Conservation (phyloP, 2,329 filamentous ascomycete genomes). For the Colletotrichum tropicale region DNA sequence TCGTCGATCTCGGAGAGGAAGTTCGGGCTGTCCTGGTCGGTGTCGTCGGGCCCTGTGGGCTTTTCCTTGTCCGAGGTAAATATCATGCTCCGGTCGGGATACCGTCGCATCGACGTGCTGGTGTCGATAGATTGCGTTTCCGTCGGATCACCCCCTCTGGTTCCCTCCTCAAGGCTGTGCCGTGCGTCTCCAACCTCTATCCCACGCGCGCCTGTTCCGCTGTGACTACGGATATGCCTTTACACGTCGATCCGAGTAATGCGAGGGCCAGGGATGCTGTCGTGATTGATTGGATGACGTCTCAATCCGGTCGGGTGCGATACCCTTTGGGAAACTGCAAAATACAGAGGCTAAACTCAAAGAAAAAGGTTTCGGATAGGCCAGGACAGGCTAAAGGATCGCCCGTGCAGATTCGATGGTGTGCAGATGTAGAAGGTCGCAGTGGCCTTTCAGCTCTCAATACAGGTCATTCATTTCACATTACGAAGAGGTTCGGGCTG, state of each 20-base stretch:
- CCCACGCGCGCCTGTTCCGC: background rate
- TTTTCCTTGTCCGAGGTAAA: background rate
- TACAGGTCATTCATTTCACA: background rate
- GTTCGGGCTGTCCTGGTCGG: background rate
- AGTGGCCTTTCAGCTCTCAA: background rate
- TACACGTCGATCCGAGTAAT: background rate
- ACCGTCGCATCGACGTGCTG: background rate
- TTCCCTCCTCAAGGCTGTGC: background rate
- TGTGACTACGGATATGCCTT: background rate
- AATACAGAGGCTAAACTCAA: background rate
- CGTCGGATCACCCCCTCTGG: background rate
- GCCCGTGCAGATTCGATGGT: background rate
- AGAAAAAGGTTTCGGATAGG: background rate
- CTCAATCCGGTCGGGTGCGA: background rate
- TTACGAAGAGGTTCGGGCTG: background rate
- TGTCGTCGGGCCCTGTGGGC: background rate
- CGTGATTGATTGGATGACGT: background rate
- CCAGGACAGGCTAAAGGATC: background rate
- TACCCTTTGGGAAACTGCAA: background rate
- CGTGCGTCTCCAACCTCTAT: background rate
- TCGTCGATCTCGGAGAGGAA: background rate
- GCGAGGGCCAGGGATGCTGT: background rate
- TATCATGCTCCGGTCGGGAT: background rate
- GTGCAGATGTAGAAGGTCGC: background rate
- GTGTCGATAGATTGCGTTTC: background rate